A percentile compares a stretch with the other conserved stretches of the same genome.
Conservation (phyloP, 2,329 filamentous ascomycete genomes). For the Microcyclosporella mali region DNA sequence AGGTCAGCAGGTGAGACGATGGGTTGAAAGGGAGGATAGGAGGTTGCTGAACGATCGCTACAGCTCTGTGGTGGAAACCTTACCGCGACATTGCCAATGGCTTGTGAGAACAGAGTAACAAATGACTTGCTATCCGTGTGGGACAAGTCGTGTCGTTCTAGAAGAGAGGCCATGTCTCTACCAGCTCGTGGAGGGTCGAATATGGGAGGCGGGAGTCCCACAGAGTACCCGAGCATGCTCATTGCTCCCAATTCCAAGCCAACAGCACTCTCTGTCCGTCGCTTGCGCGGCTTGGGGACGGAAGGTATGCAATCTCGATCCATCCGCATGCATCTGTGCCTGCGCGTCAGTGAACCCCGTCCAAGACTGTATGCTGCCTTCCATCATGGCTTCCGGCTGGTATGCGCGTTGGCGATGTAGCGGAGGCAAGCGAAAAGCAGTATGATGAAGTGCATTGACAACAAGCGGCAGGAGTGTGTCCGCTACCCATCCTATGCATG, state of each 20-base stretch:
- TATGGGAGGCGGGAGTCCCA: slow-evolving; percentile 7
- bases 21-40: not conserved
- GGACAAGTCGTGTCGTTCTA: slow-evolving; percentile 18
- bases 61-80: not conserved
- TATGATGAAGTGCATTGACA: not conserved
- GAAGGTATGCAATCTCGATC: slow-evolving; percentile 22
- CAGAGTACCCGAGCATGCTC: slow-evolving; percentile 15
- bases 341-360: not conserved
- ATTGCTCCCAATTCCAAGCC: slow-evolving; percentile 14
- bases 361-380: not conserved
- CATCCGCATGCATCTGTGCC: slow-evolving; percentile 24
- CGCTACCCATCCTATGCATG: not conserved
- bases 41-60: not conserved
- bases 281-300: slow-evolving; percentile 25
- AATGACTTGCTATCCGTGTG: slow-evolving; percentile 21
- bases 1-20: slow-evolving; percentile 1
- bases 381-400: not conserved
- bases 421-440: not conserved
- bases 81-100: slow-evolving; percentile 16
- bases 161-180: slow-evolving; percentile 8
- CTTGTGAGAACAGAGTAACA: slow-evolving; percentile 17
- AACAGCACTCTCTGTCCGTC: slow-evolving; percentile 17
- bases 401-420: not conserved
- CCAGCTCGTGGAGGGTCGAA: slow-evolving; percentile 10
- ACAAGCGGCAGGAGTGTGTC: not conserved